Percentiles rank a stretch among this genome's conserved stretches.
These are phyloP conservation scores for Guadua angustifolia DNA, from an alignment of 176 grass and related monocot species.

Conservation along the genomic window DNA sequence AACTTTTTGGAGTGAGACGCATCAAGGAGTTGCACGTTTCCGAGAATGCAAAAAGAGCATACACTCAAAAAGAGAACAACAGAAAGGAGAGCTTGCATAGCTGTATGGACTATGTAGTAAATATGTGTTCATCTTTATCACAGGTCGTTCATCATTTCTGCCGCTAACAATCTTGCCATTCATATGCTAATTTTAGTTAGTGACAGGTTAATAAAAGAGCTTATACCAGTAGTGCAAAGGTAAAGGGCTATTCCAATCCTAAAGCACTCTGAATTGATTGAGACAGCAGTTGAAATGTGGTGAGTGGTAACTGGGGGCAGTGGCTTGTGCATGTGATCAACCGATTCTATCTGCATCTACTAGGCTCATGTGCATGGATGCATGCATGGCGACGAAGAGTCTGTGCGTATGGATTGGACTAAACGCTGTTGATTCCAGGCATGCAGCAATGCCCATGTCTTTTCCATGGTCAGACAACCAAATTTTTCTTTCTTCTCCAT, in stretches of 20 bases:
- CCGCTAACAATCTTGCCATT: background rate
- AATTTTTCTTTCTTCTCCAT: conserved; percentile 10
- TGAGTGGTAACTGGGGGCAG: background rate
- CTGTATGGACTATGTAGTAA: background rate
- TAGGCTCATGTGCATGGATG: background rate
- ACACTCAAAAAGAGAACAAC: too few species aligned
- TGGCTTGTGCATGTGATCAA: background rate
- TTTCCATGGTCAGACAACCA: background rate
- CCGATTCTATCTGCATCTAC: background rate
- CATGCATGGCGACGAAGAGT: background rate
- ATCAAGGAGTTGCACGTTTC: background rate
- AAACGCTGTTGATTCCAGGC: background rate
- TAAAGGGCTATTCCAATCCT: background rate
- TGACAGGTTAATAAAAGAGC: background rate
- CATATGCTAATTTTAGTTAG: background rate
- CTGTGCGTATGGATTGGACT: background rate
- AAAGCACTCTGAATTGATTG: background rate
- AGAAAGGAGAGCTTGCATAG: background rate
- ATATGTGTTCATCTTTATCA: background rate
- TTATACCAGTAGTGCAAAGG: background rate
- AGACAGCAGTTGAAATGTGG: background rate
- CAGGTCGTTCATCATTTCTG: background rate
- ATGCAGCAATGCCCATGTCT: background rate
- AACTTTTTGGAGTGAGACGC: background rate
- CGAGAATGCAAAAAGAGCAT: background rate